Evolutionary conservation across 208 protist genomes (phyloP).

Genomic region (Leishmania amazonensis): DNA sequence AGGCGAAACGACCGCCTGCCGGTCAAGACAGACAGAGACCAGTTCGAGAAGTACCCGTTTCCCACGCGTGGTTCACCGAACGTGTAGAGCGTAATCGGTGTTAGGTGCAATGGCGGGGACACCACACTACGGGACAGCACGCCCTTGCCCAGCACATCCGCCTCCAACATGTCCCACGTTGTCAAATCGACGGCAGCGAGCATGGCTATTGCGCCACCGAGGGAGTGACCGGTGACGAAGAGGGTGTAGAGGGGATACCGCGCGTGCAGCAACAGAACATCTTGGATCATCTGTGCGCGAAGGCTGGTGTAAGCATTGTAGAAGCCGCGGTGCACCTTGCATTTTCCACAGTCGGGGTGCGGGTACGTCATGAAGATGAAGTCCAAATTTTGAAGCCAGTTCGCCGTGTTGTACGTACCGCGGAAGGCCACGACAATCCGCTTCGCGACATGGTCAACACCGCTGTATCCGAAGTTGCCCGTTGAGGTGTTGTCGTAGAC

Average conservation of each 20-base stretch:
- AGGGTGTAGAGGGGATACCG: constrained; percentile 39
- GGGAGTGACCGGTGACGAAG: constrained; percentile 76
- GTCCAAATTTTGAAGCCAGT: constrained; percentile 70
- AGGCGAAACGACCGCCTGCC: constrained; percentile 42
- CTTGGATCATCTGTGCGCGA: constrained; percentile 22
- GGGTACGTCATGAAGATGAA: constrained; percentile 49
- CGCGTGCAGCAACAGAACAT: constrained; percentile 34
- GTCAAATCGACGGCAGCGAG: constrained; percentile 48
- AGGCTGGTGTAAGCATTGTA: constrained; percentile 48
- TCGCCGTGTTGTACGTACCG: constrained; percentile 52
- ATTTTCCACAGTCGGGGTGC: constrained; percentile 20
- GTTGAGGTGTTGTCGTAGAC: constrained; percentile 41
- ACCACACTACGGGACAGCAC: not conserved
- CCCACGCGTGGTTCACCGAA: constrained; percentile 77
- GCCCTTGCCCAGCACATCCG: not conserved
- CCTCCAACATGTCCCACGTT: not conserved
- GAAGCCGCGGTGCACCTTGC: constrained; percentile 67
- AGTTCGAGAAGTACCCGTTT: constrained; percentile 51
- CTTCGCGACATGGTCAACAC: constrained; percentile 24
- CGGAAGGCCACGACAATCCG: constrained; percentile 65
- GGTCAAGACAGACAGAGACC: constrained; percentile 31
- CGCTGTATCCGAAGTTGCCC: constrained; percentile 41
- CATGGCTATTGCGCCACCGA: constrained; percentile 72
- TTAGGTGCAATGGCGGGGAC: not conserved
- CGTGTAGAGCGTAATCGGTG: constrained; percentile 61